A percentile compares a stretch with the other conserved stretches of the same genome.
phyloP scores from a whole-genome alignment of 1,139 yeast genomes.

The Geotrichum klebahnii region DNA sequence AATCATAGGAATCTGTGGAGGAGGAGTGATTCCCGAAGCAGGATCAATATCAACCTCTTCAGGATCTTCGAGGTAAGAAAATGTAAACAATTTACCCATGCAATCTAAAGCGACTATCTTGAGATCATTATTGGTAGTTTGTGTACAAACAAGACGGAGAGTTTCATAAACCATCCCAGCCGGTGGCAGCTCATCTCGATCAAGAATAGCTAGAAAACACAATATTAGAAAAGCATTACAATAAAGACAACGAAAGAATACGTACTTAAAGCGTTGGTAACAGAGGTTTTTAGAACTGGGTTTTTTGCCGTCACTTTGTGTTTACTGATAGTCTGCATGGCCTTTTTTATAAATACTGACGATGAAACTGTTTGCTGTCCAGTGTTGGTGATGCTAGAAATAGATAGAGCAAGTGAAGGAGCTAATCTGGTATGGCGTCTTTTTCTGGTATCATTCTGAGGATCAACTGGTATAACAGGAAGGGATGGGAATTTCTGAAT shows the following conservation, averaged over 20 bases:
- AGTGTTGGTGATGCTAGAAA: constrained; percentile 29
- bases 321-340: constrained; percentile 46
- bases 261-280: constrained; percentile 44
- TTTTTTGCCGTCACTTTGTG: constrained; percentile 51
- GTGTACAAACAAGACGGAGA: constrained; percentile 53
- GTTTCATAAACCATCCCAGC: constrained; percentile 57
- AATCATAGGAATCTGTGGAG: constrained; percentile 58
- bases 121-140: constrained; percentile 48
- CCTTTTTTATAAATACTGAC: constrained; percentile 47
- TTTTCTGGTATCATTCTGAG: neutral
- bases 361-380: constrained; percentile 36
- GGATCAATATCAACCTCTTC: constrained; percentile 33
- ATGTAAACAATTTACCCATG: constrained; percentile 61
- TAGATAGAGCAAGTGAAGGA: constrained; percentile 35
- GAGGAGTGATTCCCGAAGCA: constrained; percentile 44
- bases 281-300: constrained; percentile 43
- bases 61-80: constrained; percentile 53
- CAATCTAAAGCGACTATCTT: constrained; percentile 60
- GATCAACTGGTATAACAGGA: constrained; percentile 10
- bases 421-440: constrained; percentile 25
- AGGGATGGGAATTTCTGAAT: constrained; percentile 17
- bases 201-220: constrained; percentile 22
- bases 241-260: neutral
- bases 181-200: constrained; percentile 38
- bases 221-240: neutral